Conservation (phyloP, 139 green algal genomes). For the Chlamydomonas asymmetrica region DNA sequence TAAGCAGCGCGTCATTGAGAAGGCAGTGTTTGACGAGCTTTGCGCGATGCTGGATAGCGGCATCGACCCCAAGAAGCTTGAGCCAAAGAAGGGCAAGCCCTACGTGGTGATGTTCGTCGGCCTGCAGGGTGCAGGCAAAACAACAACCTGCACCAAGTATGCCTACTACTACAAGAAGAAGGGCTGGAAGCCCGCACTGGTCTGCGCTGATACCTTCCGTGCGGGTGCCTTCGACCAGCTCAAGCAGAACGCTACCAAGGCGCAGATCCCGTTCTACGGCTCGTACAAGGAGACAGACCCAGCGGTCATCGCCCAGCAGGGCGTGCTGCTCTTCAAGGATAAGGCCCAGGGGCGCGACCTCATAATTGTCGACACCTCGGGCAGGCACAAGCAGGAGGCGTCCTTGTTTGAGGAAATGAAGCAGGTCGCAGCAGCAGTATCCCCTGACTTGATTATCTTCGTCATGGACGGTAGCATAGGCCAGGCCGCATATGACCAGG, state of each 20-base stretch:
- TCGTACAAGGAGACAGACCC: constrained; percentile 97
- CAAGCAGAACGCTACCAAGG: constrained; percentile 99
- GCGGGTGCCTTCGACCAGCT: constrained; percentile 96
- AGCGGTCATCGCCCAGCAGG: constrained; percentile 86
- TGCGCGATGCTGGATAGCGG: constrained; percentile 79
- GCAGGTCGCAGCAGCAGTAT: constrained; percentile 66
- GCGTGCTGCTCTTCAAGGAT: constrained; percentile 88
- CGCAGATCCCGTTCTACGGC: constrained; percentile 87
- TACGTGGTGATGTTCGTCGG: constrained; percentile 99
- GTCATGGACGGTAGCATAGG: constrained; percentile 99
- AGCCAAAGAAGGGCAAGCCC: constrained; percentile 86
- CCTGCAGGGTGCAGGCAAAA: constrained; percentile 90
- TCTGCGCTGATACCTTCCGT: constrained; percentile 98
- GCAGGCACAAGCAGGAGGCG: constrained; percentile 96
- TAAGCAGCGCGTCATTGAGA: constrained; percentile 92
- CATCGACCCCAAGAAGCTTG: constrained; percentile 60
- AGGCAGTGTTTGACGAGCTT: constrained; percentile 93
- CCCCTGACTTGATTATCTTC: constrained; percentile 93
- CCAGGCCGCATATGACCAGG: constrained; percentile 96
- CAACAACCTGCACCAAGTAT: constrained; percentile 98
- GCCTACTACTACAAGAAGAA: constrained; percentile 95
- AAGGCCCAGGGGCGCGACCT: constrained; percentile 79
- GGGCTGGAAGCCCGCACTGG: constrained; percentile 93
- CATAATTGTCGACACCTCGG: constrained; percentile 98
- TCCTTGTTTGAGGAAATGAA: constrained; percentile 99